Percentiles rank a stretch among this genome's conserved stretches.
Conservation (phyloP, 2,329 filamentous ascomycete genomes). For the Botrytis pseudocinerea region DNA sequence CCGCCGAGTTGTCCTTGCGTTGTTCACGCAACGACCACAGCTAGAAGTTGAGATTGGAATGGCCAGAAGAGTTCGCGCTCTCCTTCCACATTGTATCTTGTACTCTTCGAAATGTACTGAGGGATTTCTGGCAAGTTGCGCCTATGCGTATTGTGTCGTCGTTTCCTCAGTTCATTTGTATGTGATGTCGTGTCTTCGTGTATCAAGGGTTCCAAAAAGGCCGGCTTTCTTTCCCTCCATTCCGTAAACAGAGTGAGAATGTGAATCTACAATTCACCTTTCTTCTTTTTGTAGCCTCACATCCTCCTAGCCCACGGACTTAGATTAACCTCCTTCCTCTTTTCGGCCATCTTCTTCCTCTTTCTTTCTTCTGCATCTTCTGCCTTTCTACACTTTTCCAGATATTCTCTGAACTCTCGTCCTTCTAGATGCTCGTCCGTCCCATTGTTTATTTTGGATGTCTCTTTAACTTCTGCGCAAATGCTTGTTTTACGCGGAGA, state of each 20-base stretch:
- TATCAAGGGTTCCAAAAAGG: background rate
- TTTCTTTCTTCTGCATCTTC: slow-evolving; percentile 21
- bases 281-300: background rate
- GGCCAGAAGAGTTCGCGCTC: background rate
- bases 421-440: slow-evolving; percentile 1
- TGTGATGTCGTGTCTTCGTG: background rate
- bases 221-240: background rate
- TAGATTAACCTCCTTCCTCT: slow-evolving; percentile 47
- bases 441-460: background rate
- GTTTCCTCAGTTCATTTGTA: background rate
- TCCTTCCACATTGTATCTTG: background rate
- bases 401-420: slow-evolving; percentile 18
- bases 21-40: background rate
- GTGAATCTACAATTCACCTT: background rate
- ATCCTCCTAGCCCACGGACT: slow-evolving; percentile 28
- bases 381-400: slow-evolving; percentile 20
- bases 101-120: background rate
- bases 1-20: background rate
- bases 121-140: background rate
- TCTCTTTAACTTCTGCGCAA: background rate
- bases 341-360: slow-evolving; percentile 43
- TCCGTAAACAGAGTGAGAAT: background rate
- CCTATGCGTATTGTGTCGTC: background rate
- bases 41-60: background rate
- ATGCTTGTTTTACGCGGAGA: background rate